These are phyloP conservation scores for Simplicillium sp. DNA, from an alignment of 2,329 filamentous ascomycete species.

Conservation along the genomic window DNA sequence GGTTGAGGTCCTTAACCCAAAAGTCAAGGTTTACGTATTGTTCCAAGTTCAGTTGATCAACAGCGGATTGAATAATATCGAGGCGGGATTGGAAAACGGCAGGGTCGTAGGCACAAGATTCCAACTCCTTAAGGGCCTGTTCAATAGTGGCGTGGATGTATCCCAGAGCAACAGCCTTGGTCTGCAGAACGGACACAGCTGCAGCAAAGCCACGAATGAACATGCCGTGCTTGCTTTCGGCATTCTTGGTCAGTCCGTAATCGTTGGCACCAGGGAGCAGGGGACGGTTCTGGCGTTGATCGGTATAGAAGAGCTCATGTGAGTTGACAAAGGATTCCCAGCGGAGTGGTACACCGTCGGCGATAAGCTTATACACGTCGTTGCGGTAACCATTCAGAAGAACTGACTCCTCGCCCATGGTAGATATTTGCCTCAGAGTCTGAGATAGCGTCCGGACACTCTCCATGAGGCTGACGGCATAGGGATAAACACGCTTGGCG, in stretches of 20 bases:
- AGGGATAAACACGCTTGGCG: conserved; percentile 96
- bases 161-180: conserved; percentile 71
- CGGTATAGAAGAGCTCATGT: conserved; percentile 71
- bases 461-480: conserved; percentile 96
- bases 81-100: conserved; percentile 72
- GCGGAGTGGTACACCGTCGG: conserved; percentile 78
- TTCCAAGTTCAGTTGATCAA: conserved; percentile 93
- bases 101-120: conserved; percentile 73
- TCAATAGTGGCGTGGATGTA: conserved; percentile 74
- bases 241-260: conserved; percentile 39
- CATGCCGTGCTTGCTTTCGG: conserved; percentile 89
- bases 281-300: conserved; percentile 34
- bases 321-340: conserved; percentile 99
- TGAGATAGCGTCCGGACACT: conserved; percentile 91
- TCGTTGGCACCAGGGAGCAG: conserved; percentile 26
- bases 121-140: conserved; percentile 73
- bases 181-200: conserved; percentile 78
- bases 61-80: conserved; percentile 78
- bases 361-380: conserved; percentile 73
- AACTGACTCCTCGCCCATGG: conserved; percentile 81
- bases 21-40: conserved; percentile 87
- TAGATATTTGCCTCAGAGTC: conserved; percentile 72
- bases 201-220: conserved; percentile 91
- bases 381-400: conserved; percentile 87
- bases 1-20: conserved; percentile 85